Evolutionary conservation across 2,329 filamentous ascomycete genomes (phyloP), one percentile per base, ranked within the genome.

Genomic region (Phaeoacremonium minimum): DNA sequence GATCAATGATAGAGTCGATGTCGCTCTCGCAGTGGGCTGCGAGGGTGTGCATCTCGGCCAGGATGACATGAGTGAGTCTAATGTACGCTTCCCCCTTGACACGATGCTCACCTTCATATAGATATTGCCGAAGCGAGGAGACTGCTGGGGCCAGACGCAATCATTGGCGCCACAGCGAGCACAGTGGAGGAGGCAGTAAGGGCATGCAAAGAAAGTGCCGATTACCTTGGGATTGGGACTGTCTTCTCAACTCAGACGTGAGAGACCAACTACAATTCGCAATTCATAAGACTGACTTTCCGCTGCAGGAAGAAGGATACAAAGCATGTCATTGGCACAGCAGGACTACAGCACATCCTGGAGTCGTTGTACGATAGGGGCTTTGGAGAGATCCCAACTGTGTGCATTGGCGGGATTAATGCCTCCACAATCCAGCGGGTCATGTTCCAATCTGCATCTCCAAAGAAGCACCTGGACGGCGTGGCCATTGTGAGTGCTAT

Each of bases 11-110:
- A 80, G 90, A 11, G 77, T 96, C 6, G 90, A 95, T 56, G 87
- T 97, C 17, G 90, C 89, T 7, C 72, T 88, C 14, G 89, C 88
- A 12, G 76, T 90, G 30, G 86, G 81, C 11, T 93, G 87, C 39
- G 91, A 96, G 64, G 93, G 93, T 31, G 88, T 95, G 7, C 93
- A 97, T 58, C 77, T 97, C 33, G 93, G 93, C 6, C 91, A 97
- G 66, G 90, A 96, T 73, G 91, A 97, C 59, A 83, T 95, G 70
- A 71, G 83, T 86, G 60, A 15, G 19, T 15, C 40, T 32, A 18
- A 38, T 39, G 37, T 18, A 46, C 28, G 11, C 7, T 28, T 15
- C 22, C 22, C 22, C 9, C 22, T 9, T 9, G n/a, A 9, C 9
- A 9, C 9, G 22, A 9, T 4, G 11, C 15, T 16, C 38, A 13